Evolutionary conservation across 768 basidiomycete species (phyloP), one percentile per base, ranked within the genome.

Genomic region (Gloeopeniophorella convolvens): DNA sequence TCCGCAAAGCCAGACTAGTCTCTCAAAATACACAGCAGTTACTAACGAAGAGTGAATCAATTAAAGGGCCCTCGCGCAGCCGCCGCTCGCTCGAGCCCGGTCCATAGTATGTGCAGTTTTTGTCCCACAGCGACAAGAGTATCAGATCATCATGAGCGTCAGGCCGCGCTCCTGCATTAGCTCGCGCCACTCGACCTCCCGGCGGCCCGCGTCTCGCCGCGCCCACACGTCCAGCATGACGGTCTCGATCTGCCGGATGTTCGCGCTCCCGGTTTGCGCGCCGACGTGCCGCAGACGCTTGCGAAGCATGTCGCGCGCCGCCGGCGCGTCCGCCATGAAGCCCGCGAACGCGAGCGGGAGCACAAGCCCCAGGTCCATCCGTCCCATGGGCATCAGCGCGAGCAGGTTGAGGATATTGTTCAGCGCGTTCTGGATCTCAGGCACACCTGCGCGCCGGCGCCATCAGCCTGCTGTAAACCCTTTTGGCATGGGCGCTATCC

Each of bases 141-240:
- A 28, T 56, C 48, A 58, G 37, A 58, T 47, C 45, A 58, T 50
- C 40, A 58, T 46, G 51, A 57, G 50, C 42, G 55, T 57, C 15
- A 52, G 47, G 30, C 57, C 57, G 16, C 47, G 54, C 13, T 56
- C 57, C 26, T 49, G 57, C 57, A 58, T 58, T 34, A 58, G 50
- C 0, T 58, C 57, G 28, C 57, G 50, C 57, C 57, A 58, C 20
- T 52, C 50, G 18, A 57, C 42, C 26, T 50, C 45, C 23, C 40
- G 41, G 12, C 43, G 48, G 7, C 45, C 46, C 34, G 49, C 34
- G 7, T 58, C 57, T 21, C 55, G 37, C 39, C 55, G 55, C 31
- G 39, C 30, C 57, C 57, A 58, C 15, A 56, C 50, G 9, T 58
- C 55, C n/a, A 31, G 13, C 43, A 58, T 45, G 4, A 58, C 44